Evolutionary conservation across 495 filamentous ascomycete species (phyloP).

Genomic region (Delitschia confertaspora): DNA sequence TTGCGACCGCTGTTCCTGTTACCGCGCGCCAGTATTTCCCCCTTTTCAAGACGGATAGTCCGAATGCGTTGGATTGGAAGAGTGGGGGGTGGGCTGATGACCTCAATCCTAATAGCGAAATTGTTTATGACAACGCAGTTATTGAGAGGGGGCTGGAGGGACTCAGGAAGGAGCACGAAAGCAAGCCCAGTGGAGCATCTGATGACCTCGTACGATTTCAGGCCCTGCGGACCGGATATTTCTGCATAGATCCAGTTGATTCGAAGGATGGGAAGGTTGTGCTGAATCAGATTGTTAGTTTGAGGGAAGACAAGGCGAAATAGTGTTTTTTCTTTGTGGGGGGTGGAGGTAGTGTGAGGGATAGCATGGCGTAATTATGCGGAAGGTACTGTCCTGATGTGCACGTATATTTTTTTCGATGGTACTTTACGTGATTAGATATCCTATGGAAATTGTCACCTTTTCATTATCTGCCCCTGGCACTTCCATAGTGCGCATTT

Average conservation of each 20-base stretch:
- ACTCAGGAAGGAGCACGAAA: slow-evolving; percentile 44
- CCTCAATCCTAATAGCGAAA: slow-evolving; percentile 76
- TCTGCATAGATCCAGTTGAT: slow-evolving; percentile 65
- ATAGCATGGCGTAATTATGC: too few relatives aligned
- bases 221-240: slow-evolving; percentile 84
- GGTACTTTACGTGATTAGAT: too few relatives aligned
- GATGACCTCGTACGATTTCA: slow-evolving; percentile 67
- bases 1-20: slow-evolving; percentile 46
- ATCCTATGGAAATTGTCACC: too few relatives aligned
- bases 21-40: slow-evolving; percentile 71
- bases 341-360: too few relatives aligned
- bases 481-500: too few relatives aligned
- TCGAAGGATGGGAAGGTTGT: slow-evolving; percentile 67
- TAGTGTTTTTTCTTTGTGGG: too few relatives aligned
- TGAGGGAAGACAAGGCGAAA: slow-evolving; percentile 66
- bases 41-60: slow-evolving; percentile 80
- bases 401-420: too few relatives aligned
- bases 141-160: slow-evolving; percentile 83
- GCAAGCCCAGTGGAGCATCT: slow-evolving; percentile 67
- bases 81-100: slow-evolving; percentile 73
- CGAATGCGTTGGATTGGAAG: slow-evolving; percentile 48
- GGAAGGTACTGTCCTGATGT: too few relatives aligned
- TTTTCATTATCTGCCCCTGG: too few relatives aligned
- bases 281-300: slow-evolving; percentile 81
- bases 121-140: slow-evolving; percentile 66